Conservation (phyloP, 2,329 filamentous ascomycete genomes). For the Alternaria longipes region DNA sequence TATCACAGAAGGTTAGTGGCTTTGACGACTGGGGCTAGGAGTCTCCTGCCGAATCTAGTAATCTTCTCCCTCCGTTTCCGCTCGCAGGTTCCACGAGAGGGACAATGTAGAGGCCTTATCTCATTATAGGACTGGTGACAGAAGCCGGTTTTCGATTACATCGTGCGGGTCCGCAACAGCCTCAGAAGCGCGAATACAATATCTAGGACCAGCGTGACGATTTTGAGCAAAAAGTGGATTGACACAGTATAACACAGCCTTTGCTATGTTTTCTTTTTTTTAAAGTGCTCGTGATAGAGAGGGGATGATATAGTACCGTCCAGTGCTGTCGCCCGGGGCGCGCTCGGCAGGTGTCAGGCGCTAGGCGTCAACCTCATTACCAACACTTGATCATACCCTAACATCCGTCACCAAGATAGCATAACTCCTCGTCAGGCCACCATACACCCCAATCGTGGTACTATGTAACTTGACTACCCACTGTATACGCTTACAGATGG, state of each 20-base stretch:
- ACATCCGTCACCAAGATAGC: background rate
- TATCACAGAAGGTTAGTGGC: background rate
- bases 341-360: background rate
- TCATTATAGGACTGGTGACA: background rate
- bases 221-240: background rate
- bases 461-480: background rate
- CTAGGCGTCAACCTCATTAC: background rate
- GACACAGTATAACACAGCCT: background rate
- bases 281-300: background rate
- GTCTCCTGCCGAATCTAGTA: background rate
- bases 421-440: background rate
- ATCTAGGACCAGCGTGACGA: background rate
- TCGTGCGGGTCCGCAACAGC: too few relatives aligned
- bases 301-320: background rate
- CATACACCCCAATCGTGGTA: background rate
- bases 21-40: background rate
- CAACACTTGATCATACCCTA: background rate
- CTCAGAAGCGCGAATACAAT: too few relatives aligned
- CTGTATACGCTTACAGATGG: too few relatives aligned
- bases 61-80: background rate
- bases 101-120: background rate
- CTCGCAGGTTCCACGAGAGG: background rate
- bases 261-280: background rate
- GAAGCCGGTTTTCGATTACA: background rate
- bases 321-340: background rate